Evolutionary conservation across 2,329 filamentous ascomycete species (phyloP).

Genomic region (Apiospora saccharicola): DNA sequence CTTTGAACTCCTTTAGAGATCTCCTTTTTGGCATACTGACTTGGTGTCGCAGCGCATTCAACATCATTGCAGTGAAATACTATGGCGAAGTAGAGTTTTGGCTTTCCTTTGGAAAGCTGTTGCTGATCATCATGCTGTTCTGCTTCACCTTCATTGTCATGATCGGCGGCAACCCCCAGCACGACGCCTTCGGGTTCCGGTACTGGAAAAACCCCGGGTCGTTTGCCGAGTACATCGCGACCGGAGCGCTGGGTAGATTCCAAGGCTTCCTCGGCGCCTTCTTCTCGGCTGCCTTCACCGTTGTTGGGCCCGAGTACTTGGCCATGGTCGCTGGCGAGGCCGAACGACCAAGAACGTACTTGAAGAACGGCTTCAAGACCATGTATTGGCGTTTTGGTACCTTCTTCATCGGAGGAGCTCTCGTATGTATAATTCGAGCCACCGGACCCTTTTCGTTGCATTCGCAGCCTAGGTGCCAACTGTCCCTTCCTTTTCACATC

Average conservation of each 20-base stretch:
- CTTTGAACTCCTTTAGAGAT: conserved; percentile 16
- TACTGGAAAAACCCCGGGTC: conserved; percentile 70
- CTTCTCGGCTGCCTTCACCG: conserved; percentile 65
- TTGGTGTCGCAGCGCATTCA: conserved; percentile 36
- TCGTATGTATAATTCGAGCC: conserved; percentile 41
- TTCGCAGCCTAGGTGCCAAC: neutral
- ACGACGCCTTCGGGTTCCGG: conserved; percentile 74
- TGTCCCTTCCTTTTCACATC: neutral
- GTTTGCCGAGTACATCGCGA: conserved; percentile 66
- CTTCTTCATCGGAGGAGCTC: conserved; percentile 72
- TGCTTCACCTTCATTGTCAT: conserved; percentile 82
- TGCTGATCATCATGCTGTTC: conserved; percentile 73
- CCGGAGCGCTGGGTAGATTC: conserved; percentile 68
- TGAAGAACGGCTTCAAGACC: conserved; percentile 71
- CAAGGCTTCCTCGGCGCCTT: conserved; percentile 68
- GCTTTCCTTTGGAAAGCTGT: conserved; percentile 68
- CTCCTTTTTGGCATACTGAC: conserved; percentile 26
- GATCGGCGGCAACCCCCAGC: conserved; percentile 77
- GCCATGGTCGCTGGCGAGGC: conserved; percentile 60
- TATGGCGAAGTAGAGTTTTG: conserved; percentile 73
- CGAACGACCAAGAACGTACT: conserved; percentile 62
- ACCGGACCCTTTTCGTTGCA: neutral
- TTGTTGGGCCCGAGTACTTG: conserved; percentile 69
- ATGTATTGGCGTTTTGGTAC: conserved; percentile 71
- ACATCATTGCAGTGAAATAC: conserved; percentile 42